These are phyloP conservation scores for Fusarium paranaense DNA, from an alignment of 2,329 filamentous ascomycete genomes.

Conservation along the genomic window DNA sequence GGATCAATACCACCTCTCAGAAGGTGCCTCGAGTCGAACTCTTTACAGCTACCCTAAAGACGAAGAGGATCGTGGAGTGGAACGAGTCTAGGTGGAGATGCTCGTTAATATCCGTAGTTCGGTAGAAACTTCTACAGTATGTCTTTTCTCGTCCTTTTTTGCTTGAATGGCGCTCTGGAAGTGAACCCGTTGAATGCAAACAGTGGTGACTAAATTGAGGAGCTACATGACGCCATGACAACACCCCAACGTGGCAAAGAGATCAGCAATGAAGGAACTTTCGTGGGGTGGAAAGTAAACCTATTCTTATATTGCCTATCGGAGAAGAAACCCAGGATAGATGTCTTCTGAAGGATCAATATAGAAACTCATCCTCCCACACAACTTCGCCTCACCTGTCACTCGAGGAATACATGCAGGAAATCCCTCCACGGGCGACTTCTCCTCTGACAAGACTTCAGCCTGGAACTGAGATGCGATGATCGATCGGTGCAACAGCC, in stretches of 20 bases:
- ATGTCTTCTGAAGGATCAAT: slow-evolving; percentile 26
- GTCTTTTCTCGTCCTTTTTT: no score
- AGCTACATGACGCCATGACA: no score
- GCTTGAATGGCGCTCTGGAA: no score
- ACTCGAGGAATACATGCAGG: slow-evolving; percentile 34
- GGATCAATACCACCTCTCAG: no score
- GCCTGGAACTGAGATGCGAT: slow-evolving; percentile 24
- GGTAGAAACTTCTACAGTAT: neutral
- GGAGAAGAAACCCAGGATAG: slow-evolving; percentile 27
- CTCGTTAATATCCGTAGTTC: neutral
- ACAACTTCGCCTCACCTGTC: slow-evolving; percentile 18
- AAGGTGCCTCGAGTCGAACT: neutral
- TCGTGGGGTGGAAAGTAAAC: no score
- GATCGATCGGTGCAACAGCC: slow-evolving; percentile 22
- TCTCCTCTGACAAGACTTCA: slow-evolving; percentile 21
- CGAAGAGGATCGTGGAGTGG: neutral
- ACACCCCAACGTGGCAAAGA: no score
- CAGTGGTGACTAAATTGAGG: no score
- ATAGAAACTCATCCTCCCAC: slow-evolving; percentile 32
- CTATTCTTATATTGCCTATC: neutral
- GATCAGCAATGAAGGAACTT: no score
- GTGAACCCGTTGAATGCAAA: no score
- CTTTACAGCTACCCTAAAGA: neutral
- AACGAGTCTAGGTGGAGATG: neutral
- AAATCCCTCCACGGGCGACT: slow-evolving; percentile 22